A percentile compares a stretch with the other conserved stretches of the same genome.
These are phyloP conservation scores for Pyrenochaeta sp. DNA, from an alignment of 2,329 filamentous ascomycete species.

Conservation along the genomic window DNA sequence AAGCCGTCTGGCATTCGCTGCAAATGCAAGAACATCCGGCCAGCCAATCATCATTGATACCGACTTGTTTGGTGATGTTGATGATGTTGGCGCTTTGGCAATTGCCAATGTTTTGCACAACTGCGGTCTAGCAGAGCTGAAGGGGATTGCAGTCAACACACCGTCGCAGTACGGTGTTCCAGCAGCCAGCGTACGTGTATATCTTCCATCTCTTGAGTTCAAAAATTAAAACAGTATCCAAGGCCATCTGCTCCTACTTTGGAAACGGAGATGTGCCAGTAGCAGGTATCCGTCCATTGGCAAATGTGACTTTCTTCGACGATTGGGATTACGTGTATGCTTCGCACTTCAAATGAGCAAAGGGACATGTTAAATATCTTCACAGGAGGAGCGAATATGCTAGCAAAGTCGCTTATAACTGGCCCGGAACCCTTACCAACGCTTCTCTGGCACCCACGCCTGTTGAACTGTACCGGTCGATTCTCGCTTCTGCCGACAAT, in stretches of 20 bases:
- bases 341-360: not conserved
- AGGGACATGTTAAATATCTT: not conserved
- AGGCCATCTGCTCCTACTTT: not conserved
- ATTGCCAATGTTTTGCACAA: not conserved
- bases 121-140: not conserved
- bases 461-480: slow-evolving; percentile 57
- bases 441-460: slow-evolving; percentile 49
- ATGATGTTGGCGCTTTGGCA: not conserved
- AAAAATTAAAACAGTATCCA: not conserved
- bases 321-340: not conserved
- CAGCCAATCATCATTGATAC: not conserved
- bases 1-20: not conserved
- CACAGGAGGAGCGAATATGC: slow-evolving; percentile 52
- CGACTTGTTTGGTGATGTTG: not conserved
- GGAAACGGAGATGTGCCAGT: not conserved
- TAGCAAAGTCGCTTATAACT: slow-evolving; percentile 58
- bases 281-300: not conserved
- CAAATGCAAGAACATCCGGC: not conserved
- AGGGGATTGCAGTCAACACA: not conserved
- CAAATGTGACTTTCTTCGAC: not conserved
- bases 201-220: not conserved
- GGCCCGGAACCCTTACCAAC: slow-evolving; percentile 50
- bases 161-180: not conserved
- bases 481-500: slow-evolving; percentile 52
- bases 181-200: not conserved